phyloP scores from a whole-genome alignment of 768 basidiomycete species.

The Hortiboletus campestris region DNA sequence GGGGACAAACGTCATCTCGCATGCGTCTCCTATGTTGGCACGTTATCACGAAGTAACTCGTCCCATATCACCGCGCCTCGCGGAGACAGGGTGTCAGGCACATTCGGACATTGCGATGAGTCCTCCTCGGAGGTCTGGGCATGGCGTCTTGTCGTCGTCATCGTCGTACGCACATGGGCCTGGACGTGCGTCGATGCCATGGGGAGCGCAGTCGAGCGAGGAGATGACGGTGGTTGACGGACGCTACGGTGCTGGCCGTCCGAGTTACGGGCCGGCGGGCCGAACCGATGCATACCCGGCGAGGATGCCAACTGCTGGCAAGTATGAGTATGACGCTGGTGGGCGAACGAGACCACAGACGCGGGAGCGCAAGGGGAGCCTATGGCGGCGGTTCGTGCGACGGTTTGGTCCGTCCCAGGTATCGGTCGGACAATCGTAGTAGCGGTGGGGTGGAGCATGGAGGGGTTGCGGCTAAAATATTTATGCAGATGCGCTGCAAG shows the following conservation, averaged over 20 bases:
- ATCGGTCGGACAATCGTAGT: conserved; percentile 6
- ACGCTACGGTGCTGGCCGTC: neutral
- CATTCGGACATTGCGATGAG: conserved; percentile 6
- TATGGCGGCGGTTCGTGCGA: conserved; percentile 27
- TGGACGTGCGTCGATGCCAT: neutral
- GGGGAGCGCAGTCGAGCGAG: conserved; percentile 10
- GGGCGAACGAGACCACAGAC: neutral
- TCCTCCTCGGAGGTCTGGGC: conserved; percentile 19
- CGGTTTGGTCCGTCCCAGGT: conserved; percentile 19
- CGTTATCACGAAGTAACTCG: conserved; percentile 20
- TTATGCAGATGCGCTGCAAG: neutral
- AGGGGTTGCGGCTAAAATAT: neutral
- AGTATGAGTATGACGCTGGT: conserved; percentile 1
- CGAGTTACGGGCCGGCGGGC: conserved; percentile 5
- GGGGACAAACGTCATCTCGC: conserved; percentile 7
- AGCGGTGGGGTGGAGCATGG: too few species aligned
- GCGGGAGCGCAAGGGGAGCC: conserved; percentile 22
- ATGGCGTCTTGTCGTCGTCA: conserved; percentile 5
- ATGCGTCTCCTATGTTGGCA: conserved; percentile 12
- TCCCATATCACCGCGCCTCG: conserved; percentile 17
- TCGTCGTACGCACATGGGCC: neutral
- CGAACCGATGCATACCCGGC: conserved; percentile 3
- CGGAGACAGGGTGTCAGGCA: conserved; percentile 27
- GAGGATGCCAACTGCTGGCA: neutral
- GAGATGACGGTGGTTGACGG: conserved; percentile 12